Conservation (phyloP, 1,284 basidiomycete species). For the Pterulicium gracile region DNA sequence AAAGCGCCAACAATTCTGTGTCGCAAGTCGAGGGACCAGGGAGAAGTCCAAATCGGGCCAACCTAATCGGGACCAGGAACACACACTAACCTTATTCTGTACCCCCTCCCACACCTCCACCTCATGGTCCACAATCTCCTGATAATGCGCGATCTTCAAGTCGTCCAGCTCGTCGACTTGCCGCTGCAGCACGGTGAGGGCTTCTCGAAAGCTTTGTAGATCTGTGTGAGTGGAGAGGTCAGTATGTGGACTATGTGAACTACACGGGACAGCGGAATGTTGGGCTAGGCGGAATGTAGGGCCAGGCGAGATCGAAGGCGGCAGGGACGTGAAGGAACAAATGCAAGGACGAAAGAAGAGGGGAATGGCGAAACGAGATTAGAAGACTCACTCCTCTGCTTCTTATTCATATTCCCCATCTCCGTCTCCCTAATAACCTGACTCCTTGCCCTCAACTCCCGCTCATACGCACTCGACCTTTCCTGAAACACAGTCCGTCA, state of each 20-base stretch:
- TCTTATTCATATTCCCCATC: constrained; percentile 73
- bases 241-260: too few species aligned
- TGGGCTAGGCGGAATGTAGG: too few species aligned
- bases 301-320: too few species aligned
- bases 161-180: constrained; percentile 86
- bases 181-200: constrained; percentile 72
- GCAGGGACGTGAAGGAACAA: too few species aligned
- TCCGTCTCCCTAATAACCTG: constrained; percentile 85
- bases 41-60: too few species aligned
- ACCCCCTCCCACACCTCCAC: constrained; percentile 90
- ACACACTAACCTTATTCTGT: constrained; percentile 57
- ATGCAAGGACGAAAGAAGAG: constrained; percentile 4
- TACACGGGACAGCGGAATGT: too few species aligned
- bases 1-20: too few species aligned
- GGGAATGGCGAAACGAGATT: constrained; percentile 1
- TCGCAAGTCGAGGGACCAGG: too few species aligned
- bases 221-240: constrained; percentile 41
- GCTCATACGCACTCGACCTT: constrained; percentile 73
- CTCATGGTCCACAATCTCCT: constrained; percentile 85
- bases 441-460: constrained; percentile 71
- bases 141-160: constrained; percentile 72
- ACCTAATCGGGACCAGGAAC: too few species aligned
- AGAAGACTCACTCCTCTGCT: constrained; percentile 63
- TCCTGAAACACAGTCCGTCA: constrained; percentile 45
- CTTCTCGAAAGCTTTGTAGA: constrained; percentile 77